Evolutionary conservation across 106 monocot species (phyloP).

Genomic region (Dendrobium nobile): DNA sequence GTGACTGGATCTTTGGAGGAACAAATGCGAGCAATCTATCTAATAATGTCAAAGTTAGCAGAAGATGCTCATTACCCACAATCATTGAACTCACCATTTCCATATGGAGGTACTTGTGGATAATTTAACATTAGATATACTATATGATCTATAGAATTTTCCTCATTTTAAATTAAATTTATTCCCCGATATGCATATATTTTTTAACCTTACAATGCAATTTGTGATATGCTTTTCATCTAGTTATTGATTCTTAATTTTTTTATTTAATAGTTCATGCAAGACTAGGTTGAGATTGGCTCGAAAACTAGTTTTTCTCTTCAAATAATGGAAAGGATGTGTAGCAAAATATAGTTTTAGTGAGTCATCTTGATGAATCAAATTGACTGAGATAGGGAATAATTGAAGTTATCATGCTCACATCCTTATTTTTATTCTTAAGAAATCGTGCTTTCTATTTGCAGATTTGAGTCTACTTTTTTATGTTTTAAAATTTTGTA

Average conservation of each 20-base stretch:
- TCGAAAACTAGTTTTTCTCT: neutral
- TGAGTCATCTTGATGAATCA: neutral
- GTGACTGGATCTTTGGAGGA: constrained; percentile 73
- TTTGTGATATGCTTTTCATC: neutral
- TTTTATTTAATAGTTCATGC: neutral
- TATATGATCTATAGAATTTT: neutral
- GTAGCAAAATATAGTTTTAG: neutral
- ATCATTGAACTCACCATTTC: constrained; percentile 61
- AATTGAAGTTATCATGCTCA: neutral
- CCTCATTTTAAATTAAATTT: constrained; percentile 4
- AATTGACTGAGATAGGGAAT: neutral
- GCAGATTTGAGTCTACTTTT: neutral
- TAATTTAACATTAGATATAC: neutral
- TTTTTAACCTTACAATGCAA: neutral
- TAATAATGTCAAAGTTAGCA: constrained; percentile 70
- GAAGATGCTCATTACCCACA: constrained; percentile 90
- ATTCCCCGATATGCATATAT: neutral
- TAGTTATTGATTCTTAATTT: neutral
- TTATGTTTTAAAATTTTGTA: neutral
- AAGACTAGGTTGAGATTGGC: neutral
- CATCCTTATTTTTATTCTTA: neutral
- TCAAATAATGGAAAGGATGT: neutral
- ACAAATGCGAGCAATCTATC: constrained; percentile 64
- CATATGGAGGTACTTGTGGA: constrained; percentile 63
- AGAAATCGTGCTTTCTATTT: neutral